Evolutionary conservation across 108 stramenopile genomes (phyloP), one percentile per base, ranked within the genome.

Genomic region (Mayamaea pseudoterrestris): DNA sequence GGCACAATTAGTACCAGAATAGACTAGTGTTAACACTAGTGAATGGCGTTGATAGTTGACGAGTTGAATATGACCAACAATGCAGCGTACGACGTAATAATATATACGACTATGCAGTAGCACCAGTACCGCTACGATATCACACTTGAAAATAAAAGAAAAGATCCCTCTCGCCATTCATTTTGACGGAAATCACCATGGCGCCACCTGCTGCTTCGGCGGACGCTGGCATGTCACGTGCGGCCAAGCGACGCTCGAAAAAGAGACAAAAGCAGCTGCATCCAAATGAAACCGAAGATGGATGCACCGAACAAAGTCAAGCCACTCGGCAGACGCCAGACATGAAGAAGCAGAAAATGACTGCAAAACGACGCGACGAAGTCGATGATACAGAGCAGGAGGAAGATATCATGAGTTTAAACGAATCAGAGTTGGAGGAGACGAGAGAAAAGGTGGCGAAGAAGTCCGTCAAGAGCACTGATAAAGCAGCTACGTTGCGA

Each of bases 191-290:
- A 39, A 21, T 8, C 26, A 47, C 26, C 26, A 47, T 7, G 45
- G 28, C 8, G 45, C 11, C 8, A 7, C 13, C 6, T n/a, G n/a
- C n/a, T n/a, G n/a, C n/a, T n/a, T n/a, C n/a, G n/a, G n/a, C n/a
- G n/a, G n/a, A n/a, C n/a, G n/a, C n/a, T n/a, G 57, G 48, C 20
- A n/a, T 39, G 39, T 88, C 86, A 21, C 80, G 86, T 17, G 86
- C 86, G n/a, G 78, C 85, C 4, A 83, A 81, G 68, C 83, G 80
- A 50, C 66, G 83, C 14, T 78, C 78, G 47, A 84, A 80, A 63
- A 80, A 80, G 54, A 79, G 57, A 51, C 53, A 69, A 41, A 76
- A 75, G 62, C 50, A 35, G 32, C 35, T 60, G 26, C 32, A 52
- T 21, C 28, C 26, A 12, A 53, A 55, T 20, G 46, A 47, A 39